phyloP scores from a whole-genome alignment of 768 basidiomycete species.

The Suillus clintonianus region DNA sequence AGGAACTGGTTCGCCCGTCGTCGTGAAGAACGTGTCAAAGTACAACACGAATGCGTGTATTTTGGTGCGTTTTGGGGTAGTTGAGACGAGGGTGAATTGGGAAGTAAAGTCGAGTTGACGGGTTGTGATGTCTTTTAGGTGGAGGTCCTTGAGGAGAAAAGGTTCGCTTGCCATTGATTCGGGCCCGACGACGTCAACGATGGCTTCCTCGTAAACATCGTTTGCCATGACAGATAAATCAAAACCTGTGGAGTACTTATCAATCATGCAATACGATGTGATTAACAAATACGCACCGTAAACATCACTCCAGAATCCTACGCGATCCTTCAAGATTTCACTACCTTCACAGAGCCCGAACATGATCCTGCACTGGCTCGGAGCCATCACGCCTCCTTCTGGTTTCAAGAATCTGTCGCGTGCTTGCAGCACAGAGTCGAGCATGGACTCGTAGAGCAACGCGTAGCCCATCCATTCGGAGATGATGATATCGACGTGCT shows the following conservation, averaged over 20 bases:
- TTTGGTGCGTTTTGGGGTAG: slow-evolving; percentile 58
- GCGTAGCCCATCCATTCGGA: slow-evolving; percentile 99
- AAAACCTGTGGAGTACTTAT: slow-evolving; percentile 58
- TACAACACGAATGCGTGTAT: slow-evolving; percentile 84
- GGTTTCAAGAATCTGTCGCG: slow-evolving; percentile 83
- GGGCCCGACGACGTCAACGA: slow-evolving; percentile 76
- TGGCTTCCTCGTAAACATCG: slow-evolving; percentile 75
- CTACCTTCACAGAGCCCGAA: slow-evolving; percentile 79
- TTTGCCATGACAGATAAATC: slow-evolving; percentile 83
- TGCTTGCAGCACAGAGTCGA: slow-evolving; percentile 90
- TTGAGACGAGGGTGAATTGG: slow-evolving; percentile 72
- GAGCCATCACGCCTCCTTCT: slow-evolving; percentile 79
- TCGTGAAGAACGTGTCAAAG: slow-evolving; percentile 93
- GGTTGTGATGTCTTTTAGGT: slow-evolving; percentile 61
- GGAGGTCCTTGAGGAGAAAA: slow-evolving; percentile 73
- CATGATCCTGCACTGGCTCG: slow-evolving; percentile 86
- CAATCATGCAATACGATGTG: too few species aligned
- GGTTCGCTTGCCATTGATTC: slow-evolving; percentile 67
- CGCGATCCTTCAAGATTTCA: slow-evolving; percentile 76
- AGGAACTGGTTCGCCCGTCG: slow-evolving; percentile 53
- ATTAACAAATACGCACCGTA: slow-evolving; percentile 60
- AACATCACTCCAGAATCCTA: slow-evolving; percentile 88
- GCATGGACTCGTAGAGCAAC: slow-evolving; percentile 93
- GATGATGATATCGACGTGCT: slow-evolving; percentile 89
- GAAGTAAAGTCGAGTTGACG: slow-evolving; percentile 81